Base-by-base conservation (phyloP, 2,329 filamentous ascomycete genomes). In the Fusarium annulatum region DNA sequence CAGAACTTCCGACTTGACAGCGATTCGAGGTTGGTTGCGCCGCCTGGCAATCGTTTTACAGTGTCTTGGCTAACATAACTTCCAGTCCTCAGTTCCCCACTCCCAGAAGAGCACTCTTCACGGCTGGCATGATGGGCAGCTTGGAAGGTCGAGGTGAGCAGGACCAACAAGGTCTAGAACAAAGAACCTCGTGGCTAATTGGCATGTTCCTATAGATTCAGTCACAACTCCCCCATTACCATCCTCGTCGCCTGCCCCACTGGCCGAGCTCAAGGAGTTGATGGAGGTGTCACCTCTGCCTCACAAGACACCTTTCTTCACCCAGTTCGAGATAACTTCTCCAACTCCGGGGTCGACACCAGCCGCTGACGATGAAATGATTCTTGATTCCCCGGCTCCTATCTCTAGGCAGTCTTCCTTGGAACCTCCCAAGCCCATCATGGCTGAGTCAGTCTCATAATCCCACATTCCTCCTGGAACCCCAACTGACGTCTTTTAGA, bases 211-310 rank as follows among this genome's bases (percentile, higher is more conserved):
- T 70, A 75, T 84, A 92, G 94, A 94, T 81, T 90, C 89, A 78
- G 89, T 94, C 77, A 97, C 93, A 41, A 97, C 95, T 42, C 95
- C 96, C 67, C 94, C 94, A 48, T 86, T 97, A 59, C 91, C 84
- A 6, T 93, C 94, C 4, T 98, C 95, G 11, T 97, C 96, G 49
- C 95, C 95, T 11, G 90, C 89, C 62, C 88, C 88, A 41, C 83
- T 87, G 61, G 88, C 89, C 69, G 95, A 97, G 81, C 87, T 90
- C 59, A 97, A 98, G 94, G 95, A 98, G 80, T 87, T 90, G 63
- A 97, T 98, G 94, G 95, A 98, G 79, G 91, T 98, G 82, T 98
- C 96, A 49, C 96, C 96, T 43, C 85, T 98, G 45, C 95, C 95
- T 68, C 94, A 97, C 86, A 98, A 97, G 86, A 86, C 88, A 36